phyloP scores from a whole-genome alignment of 2,329 filamentous ascomycete genomes.

The Claviceps humidiphila region DNA sequence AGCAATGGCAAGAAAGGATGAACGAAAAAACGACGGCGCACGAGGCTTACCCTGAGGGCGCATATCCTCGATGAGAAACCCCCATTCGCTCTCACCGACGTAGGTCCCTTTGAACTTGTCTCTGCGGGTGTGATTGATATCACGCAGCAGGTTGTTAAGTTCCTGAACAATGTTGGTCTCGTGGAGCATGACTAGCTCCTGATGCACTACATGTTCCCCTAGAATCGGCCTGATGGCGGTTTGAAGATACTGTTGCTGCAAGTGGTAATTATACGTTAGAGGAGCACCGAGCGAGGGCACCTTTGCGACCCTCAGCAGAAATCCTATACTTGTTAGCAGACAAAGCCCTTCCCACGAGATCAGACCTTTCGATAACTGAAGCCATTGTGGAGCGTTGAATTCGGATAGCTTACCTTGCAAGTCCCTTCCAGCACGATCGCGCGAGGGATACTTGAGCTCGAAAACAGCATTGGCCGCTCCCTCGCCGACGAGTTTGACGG shows the following conservation, averaged over 20 bases:
- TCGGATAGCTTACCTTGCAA: conserved; percentile 20
- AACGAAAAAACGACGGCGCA: not conserved
- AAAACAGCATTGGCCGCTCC: conserved; percentile 71
- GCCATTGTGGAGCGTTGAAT: not conserved
- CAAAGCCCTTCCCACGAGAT: no score
- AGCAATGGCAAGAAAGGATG: conserved; percentile 3
- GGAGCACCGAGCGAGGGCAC: conserved; percentile 16
- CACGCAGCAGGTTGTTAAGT: conserved; percentile 40
- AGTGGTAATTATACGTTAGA: conserved; percentile 23
- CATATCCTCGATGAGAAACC: conserved; percentile 66
- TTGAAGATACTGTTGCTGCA: conserved; percentile 24
- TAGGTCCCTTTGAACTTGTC: conserved; percentile 35
- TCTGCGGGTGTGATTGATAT: conserved; percentile 31
- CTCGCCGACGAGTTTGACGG: conserved; percentile 41
- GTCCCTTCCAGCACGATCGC: conserved; percentile 15
- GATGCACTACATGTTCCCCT: conserved; percentile 20
- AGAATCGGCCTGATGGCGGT: conserved; percentile 21
- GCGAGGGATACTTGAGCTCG: conserved; percentile 33
- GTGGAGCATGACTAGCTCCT: conserved; percentile 25
- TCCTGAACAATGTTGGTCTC: conserved; percentile 23
- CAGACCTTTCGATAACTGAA: not conserved
- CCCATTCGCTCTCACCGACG: conserved; percentile 44
- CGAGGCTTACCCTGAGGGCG: conserved; percentile 17
- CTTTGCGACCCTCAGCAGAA: conserved; percentile 27
- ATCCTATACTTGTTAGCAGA: conserved; percentile 12